These are phyloP conservation scores for Pestalotiopsis sp. DNA, from an alignment of 2,329 filamentous ascomycete genomes.

Conservation along the genomic window DNA sequence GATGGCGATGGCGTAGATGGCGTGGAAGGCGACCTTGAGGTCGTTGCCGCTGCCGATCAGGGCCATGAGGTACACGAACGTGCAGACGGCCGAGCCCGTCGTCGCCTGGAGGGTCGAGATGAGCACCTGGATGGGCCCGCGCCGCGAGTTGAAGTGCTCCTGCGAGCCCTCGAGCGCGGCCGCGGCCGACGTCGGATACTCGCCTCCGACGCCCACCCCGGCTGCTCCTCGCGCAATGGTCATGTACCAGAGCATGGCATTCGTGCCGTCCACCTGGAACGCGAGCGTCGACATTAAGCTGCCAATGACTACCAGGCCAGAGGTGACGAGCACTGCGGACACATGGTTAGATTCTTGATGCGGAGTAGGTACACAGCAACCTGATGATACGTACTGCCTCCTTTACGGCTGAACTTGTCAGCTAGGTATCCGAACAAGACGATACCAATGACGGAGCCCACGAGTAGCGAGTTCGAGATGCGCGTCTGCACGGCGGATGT, in stretches of 20 bases:
- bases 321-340: slow-evolving; percentile 29
- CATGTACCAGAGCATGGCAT: slow-evolving; percentile 40
- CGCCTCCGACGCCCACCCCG: slow-evolving; percentile 39
- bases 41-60: slow-evolving; percentile 38
- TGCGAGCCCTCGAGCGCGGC: slow-evolving; percentile 39
- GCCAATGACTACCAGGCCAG: slow-evolving; percentile 31
- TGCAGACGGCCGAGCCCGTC: slow-evolving; percentile 33
- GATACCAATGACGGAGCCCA: slow-evolving; percentile 35
- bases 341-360: not conserved
- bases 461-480: slow-evolving; percentile 34
- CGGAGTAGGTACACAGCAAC: no score
- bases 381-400: slow-evolving; percentile 19
- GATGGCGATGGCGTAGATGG: slow-evolving; percentile 35
- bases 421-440: slow-evolving; percentile 33
- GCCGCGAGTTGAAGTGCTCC: slow-evolving; percentile 21
- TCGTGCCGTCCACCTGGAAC: slow-evolving; percentile 31
- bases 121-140: slow-evolving; percentile 37
- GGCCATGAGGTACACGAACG: slow-evolving; percentile 37
- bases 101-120: slow-evolving; percentile 40
- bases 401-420: slow-evolving; percentile 34
- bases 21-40: slow-evolving; percentile 27
- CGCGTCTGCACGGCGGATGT: slow-evolving; percentile 32
- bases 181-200: slow-evolving; percentile 40
- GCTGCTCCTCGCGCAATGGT: slow-evolving; percentile 38
- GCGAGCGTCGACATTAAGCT: slow-evolving; percentile 38